A percentile compares a stretch with the other conserved stretches of the same genome.
Conservation (phyloP, 768 basidiomycete genomes). For the Suillus discolor region DNA sequence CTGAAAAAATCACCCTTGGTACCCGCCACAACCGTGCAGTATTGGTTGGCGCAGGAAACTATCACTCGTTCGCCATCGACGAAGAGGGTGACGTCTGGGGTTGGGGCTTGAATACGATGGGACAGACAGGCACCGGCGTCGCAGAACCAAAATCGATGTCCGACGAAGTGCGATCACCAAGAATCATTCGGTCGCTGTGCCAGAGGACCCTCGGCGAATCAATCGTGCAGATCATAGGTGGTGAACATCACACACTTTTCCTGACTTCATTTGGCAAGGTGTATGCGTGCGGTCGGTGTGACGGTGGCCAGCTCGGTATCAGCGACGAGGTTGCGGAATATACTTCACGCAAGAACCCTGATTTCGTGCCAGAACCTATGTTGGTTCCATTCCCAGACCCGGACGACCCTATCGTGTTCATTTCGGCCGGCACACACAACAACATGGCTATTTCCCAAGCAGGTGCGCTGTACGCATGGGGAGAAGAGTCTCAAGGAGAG, state of each 20-base stretch:
- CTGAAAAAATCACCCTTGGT: conserved; percentile 83
- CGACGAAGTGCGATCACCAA: conserved; percentile 61
- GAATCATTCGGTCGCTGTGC: conserved; percentile 64
- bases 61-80: conserved; percentile 91
- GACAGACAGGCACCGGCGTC: conserved; percentile 68
- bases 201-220: conserved; percentile 58
- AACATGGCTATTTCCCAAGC: conserved; percentile 68
- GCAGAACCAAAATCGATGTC: conserved; percentile 47
- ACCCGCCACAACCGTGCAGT: conserved; percentile 64
- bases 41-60: conserved; percentile 76
- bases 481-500: conserved; percentile 77
- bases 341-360: conserved; percentile 51
- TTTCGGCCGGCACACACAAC: conserved; percentile 72
- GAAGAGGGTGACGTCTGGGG: conserved; percentile 83
- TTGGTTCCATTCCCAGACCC: conserved; percentile 64
- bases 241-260: conserved; percentile 91
- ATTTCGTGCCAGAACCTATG: conserved; percentile 68
- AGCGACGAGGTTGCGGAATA: conserved; percentile 67
- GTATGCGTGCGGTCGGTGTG: conserved; percentile 83
- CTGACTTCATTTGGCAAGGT: conserved; percentile 82
- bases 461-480: conserved; percentile 77
- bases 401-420: conserved; percentile 63
- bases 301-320: conserved; percentile 83
- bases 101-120: conserved; percentile 96
- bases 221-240: conserved; percentile 76